Conservation (phyloP, 106 monocot species). For the Cymbidium sinense region DNA sequence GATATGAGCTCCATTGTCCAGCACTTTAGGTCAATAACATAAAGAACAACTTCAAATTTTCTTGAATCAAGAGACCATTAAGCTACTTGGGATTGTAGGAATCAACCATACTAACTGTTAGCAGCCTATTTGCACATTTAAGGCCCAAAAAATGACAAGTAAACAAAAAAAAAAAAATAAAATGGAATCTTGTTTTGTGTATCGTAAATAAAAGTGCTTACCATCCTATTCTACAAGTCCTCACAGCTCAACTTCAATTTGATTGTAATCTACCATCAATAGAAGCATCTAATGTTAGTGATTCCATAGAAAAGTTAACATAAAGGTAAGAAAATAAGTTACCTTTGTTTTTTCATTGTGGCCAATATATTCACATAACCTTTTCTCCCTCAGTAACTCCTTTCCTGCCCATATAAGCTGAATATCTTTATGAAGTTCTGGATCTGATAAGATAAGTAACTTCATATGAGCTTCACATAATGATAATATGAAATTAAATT, state of each 20-base stretch:
- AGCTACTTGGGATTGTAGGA: not conserved
- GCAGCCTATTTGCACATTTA: not conserved
- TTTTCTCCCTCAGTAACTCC: constrained; percentile 30
- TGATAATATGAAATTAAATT: not conserved
- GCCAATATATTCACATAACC: constrained; percentile 38
- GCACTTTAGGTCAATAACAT: too few species aligned
- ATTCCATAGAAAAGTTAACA: not conserved
- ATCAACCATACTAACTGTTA: not conserved
- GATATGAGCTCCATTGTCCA: too few species aligned
- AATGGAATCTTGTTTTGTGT: not conserved
- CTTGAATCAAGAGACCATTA: too few species aligned
- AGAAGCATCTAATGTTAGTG: not conserved
- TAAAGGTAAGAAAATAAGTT: not conserved
- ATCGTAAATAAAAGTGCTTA: constrained; percentile 1
- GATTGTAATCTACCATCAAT: constrained; percentile 19
- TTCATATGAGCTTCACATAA: not conserved
- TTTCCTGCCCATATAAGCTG: constrained; percentile 50
- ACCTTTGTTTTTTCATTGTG: constrained; percentile 59
- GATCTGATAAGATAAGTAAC: constrained; percentile 11
- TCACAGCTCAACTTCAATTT: constrained; percentile 13
- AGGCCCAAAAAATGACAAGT: not conserved
- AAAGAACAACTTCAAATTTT: too few species aligned
- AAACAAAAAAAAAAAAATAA: not conserved
- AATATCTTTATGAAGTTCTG: not conserved
- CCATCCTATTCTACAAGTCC: not conserved